Percentiles rank a stretch among this genome's conserved stretches.
phyloP scores from a whole-genome alignment of 352 stramenopile genomes.

The Halophytophthora batemanensis region DNA sequence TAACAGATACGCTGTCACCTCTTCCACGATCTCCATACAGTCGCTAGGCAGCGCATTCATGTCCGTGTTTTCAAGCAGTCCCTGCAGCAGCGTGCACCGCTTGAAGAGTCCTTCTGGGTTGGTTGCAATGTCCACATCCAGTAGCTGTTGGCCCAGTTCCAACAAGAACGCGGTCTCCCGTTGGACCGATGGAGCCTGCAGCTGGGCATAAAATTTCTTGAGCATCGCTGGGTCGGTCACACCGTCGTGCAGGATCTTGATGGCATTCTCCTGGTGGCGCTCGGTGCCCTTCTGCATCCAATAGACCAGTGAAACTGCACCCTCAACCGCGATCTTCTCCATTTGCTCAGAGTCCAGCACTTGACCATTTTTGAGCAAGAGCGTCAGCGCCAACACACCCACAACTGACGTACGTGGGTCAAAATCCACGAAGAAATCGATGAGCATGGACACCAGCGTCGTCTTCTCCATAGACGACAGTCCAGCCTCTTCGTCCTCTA shows the following conservation, averaged over 20 bases:
- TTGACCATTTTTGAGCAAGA: slow-evolving; percentile 66
- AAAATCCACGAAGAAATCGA: slow-evolving; percentile 67
- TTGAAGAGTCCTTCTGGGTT: slow-evolving; percentile 67
- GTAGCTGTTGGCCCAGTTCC: slow-evolving; percentile 61
- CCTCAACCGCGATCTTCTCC: slow-evolving; percentile 70
- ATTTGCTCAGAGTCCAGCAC: slow-evolving; percentile 53
- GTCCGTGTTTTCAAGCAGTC: slow-evolving; percentile 51
- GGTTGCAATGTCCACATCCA: slow-evolving; percentile 55
- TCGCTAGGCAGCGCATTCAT: slow-evolving; percentile 37
- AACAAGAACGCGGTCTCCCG: slow-evolving; percentile 61
- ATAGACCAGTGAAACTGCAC: slow-evolving; percentile 67
- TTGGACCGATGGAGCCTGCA: slow-evolving; percentile 44
- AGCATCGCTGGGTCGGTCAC: slow-evolving; percentile 38
- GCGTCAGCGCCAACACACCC: slow-evolving; percentile 57
- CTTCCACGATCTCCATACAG: slow-evolving; percentile 55
- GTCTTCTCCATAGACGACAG: slow-evolving; percentile 48
- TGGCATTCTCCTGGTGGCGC: slow-evolving; percentile 74
- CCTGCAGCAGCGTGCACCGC: slow-evolving; percentile 52
- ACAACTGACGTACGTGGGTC: slow-evolving; percentile 74
- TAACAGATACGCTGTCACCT: slow-evolving; percentile 56
- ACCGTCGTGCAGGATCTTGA: slow-evolving; percentile 71
- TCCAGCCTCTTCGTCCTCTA: slow-evolving; percentile 45
- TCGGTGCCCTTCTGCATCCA: slow-evolving; percentile 86
- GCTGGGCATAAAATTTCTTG: slow-evolving; percentile 59
- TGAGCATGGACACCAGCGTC: slow-evolving; percentile 67